These are phyloP conservation scores for Termitomyces sp. DNA, from an alignment of 768 basidiomycete genomes.

Conservation along the genomic window DNA sequence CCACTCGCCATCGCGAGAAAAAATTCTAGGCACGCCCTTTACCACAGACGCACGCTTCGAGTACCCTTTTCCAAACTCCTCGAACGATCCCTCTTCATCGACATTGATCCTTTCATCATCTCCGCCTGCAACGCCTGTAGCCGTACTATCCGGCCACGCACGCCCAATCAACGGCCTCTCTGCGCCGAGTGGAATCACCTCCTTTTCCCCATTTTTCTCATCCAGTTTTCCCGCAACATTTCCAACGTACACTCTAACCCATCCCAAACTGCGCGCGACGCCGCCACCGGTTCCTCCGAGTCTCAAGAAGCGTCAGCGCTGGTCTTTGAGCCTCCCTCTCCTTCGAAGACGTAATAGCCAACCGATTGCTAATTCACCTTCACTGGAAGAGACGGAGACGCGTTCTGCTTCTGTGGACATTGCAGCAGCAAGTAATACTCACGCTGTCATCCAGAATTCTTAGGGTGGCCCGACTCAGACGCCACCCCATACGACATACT, in stretches of 20 bases:
- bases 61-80: constrained; percentile 22
- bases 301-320: constrained; percentile 21
- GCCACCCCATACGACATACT: neutral
- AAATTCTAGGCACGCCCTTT: constrained; percentile 29
- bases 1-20: constrained; percentile 21
- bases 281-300: constrained; percentile 23
- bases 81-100: neutral
- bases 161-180: constrained; percentile 10
- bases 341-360: constrained; percentile 10
- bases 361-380: neutral
- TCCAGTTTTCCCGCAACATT: constrained; percentile 4
- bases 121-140: constrained; percentile 5
- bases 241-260: constrained; percentile 12
- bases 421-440: neutral
- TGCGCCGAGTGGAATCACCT: constrained; percentile 9
- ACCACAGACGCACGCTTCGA: constrained; percentile 24
- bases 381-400: neutral
- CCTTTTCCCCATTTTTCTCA: constrained; percentile 9
- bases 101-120: constrained; percentile 5
- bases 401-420: neutral
- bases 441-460: neutral
- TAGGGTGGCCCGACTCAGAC: neutral
- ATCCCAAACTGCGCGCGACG: constrained; percentile 18
- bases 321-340: constrained; percentile 14
- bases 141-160: neutral